These are phyloP conservation scores for Globisporangium paddicum DNA, from an alignment of 352 stramenopile species.

Conservation along the genomic window DNA sequence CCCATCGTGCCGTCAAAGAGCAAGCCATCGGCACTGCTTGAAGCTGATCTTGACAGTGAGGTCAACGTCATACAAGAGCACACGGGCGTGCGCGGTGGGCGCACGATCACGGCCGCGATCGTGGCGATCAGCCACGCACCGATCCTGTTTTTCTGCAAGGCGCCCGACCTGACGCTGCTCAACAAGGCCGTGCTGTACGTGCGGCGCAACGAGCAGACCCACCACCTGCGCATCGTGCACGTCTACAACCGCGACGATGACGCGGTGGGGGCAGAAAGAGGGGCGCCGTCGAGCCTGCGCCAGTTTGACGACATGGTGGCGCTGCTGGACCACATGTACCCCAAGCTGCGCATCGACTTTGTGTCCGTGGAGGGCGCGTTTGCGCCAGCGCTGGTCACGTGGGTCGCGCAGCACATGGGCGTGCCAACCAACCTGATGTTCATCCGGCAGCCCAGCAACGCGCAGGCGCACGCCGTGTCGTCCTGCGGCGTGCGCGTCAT, in stretches of 20 bases:
- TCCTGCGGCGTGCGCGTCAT: conserved; percentile 75
- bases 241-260: conserved; percentile 23
- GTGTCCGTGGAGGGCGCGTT: conserved; percentile 48
- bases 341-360: conserved; percentile 79
- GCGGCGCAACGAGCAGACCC: conserved; percentile 80
- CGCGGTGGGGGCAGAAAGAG: too few species aligned
- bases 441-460: conserved; percentile 76
- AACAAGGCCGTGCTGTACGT: conserved; percentile 92
- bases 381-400: conserved; percentile 66
- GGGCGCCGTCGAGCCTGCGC: background rate
- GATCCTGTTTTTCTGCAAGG: conserved; percentile 89
- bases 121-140: conserved; percentile 43
- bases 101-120: conserved; percentile 45
- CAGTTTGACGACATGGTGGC: conserved; percentile 34
- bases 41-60: background rate
- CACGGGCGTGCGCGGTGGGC: conserved; percentile 36
- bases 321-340: conserved; percentile 85
- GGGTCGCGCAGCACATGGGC: conserved; percentile 51
- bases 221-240: conserved; percentile 83
- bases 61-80: conserved; percentile 15
- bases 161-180: conserved; percentile 75
- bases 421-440: conserved; percentile 88
- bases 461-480: conserved; percentile 59
- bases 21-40: background rate
- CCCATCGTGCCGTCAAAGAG: conserved; percentile 26